Conservation (phyloP, 495 filamentous ascomycete species). For the Friedmanniomyces simplex region DNA sequence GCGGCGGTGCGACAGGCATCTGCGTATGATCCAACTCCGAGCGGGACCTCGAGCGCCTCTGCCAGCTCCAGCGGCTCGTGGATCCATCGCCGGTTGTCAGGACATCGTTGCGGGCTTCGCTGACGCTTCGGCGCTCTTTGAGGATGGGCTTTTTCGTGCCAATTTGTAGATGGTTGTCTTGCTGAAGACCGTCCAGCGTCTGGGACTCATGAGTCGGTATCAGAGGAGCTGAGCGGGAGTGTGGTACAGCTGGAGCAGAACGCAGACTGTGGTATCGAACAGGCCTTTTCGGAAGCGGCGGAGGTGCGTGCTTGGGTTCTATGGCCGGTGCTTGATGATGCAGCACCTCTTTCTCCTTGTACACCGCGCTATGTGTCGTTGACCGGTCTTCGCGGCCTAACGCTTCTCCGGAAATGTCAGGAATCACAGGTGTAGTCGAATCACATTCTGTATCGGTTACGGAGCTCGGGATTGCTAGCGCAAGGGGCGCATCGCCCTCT, state of each 20-base stretch:
- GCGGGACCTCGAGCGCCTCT: neutral
- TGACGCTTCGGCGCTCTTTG: neutral
- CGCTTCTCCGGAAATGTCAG: neutral
- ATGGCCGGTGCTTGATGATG: neutral
- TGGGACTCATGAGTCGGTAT: neutral
- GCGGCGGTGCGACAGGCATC: neutral
- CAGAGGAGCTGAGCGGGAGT: neutral
- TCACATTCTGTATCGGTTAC: no score
- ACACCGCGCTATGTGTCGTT: neutral
- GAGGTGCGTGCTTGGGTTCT: neutral
- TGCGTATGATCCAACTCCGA: neutral
- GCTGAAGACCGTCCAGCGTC: neutral
- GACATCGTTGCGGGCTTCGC: neutral
- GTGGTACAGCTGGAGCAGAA: neutral
- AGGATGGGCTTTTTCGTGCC: neutral
- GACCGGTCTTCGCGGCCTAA: neutral
- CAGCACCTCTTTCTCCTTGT: neutral
- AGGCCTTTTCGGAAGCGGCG: neutral
- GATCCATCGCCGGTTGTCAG: neutral
- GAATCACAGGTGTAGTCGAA: neutral
- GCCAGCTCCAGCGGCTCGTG: neutral
- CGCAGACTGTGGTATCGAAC: neutral
- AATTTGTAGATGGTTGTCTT: neutral
- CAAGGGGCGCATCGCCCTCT: no score
- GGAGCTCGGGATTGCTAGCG: no score